Conservation (phyloP, 225 moss, liverwort and hornwort species). For the Bryum argenteum region DNA sequence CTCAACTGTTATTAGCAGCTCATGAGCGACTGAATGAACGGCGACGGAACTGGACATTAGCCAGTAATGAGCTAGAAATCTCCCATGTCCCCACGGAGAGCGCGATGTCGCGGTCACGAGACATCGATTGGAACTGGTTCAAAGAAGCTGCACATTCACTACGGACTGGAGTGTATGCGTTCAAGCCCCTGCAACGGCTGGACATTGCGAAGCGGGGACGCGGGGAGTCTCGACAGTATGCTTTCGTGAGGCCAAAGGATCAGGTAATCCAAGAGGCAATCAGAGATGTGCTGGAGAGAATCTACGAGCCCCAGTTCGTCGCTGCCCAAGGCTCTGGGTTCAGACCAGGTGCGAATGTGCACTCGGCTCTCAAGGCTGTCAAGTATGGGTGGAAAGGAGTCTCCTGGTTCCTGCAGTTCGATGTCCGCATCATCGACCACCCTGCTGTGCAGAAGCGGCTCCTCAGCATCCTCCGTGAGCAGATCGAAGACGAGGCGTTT, state of each 20-base stretch:
- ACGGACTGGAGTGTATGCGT: constrained; percentile 34
- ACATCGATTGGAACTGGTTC: constrained; percentile 52
- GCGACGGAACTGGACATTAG: constrained; percentile 46
- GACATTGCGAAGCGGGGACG: constrained; percentile 43
- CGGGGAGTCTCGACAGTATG: constrained; percentile 38
- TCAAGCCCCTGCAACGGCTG: constrained; percentile 32
- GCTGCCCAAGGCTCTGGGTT: constrained; percentile 20
- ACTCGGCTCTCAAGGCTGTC: constrained; percentile 52
- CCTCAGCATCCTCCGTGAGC: constrained; percentile 36
- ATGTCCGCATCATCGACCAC: constrained; percentile 48
- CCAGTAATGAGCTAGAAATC: constrained; percentile 46
- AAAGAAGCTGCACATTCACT: constrained; percentile 46
- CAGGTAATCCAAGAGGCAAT: constrained; percentile 63
- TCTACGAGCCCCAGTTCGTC: constrained; percentile 40
- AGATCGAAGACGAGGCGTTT: constrained; percentile 46
- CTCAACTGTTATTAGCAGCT: constrained; percentile 49
- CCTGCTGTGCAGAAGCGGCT: constrained; percentile 43
- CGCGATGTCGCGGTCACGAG: constrained; percentile 26
- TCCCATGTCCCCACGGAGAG: constrained; percentile 43
- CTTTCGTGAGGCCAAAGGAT: constrained; percentile 40
- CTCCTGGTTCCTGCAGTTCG: constrained; percentile 62
- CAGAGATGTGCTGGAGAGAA: constrained; percentile 40
- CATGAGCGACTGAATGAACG: constrained; percentile 40
- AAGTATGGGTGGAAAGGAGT: constrained; percentile 57
- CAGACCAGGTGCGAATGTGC: constrained; percentile 41